phyloP scores from a whole-genome alignment of 129 eudicot genomes.

The Silybum marianum region DNA sequence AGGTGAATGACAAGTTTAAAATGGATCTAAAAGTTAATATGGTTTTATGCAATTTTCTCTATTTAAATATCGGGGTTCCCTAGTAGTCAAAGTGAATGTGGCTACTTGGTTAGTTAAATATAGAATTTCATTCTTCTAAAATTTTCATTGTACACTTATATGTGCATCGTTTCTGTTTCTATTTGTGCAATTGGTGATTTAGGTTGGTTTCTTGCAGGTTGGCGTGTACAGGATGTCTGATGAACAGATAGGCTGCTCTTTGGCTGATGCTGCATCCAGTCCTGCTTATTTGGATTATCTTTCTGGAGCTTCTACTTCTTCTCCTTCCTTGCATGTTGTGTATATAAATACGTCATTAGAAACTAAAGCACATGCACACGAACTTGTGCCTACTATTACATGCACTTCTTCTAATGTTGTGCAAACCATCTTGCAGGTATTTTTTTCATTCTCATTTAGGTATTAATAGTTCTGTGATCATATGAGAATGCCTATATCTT shows the following conservation, averaged over 20 bases:
- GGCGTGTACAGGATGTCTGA: conserved; percentile 97
- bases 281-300: conserved; percentile 92
- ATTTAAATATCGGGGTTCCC: background rate
- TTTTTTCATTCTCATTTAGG: conserved; percentile 16
- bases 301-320: conserved; percentile 59
- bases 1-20: background rate
- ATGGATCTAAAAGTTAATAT: background rate
- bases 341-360: conserved; percentile 92
- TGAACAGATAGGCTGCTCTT: conserved; percentile 88
- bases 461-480: background rate
- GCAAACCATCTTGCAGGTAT: conserved; percentile 95
- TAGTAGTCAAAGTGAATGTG: background rate
- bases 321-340: conserved; percentile 93
- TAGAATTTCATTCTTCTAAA: background rate
- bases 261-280: conserved; percentile 96
- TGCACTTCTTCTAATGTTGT: conserved; percentile 99
- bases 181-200: conserved; percentile 5
- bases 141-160: too few species aligned
- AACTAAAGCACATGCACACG: conserved; percentile 94
- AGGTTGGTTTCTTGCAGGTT: conserved; percentile 51
- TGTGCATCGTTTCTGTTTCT: too few species aligned
- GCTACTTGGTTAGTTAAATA: background rate
- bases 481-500: background rate
- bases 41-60: background rate
- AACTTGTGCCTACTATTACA: conserved; percentile 92